Evolutionary conservation across 2,329 filamentous ascomycete genomes (phyloP).

Genomic region (Tolypocladium endophyticum): DNA sequence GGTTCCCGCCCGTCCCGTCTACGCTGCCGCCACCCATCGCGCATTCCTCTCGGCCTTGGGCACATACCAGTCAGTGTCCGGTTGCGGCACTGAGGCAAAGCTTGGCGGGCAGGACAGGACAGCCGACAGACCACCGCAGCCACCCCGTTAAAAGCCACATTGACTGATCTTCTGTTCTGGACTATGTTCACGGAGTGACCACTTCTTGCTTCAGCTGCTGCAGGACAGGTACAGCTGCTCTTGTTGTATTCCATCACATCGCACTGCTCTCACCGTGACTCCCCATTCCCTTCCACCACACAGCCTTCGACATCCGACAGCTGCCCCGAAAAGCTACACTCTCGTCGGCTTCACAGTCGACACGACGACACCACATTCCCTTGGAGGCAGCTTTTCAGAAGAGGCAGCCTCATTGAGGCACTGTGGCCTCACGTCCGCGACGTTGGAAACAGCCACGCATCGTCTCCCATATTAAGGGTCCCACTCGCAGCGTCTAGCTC

Average conservation of each 20-base stretch:
- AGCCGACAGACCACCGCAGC: neutral
- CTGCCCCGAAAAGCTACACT: neutral
- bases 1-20: neutral
- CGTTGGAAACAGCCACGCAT: neutral
- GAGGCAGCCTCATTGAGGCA: neutral
- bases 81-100: neutral
- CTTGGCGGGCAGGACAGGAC: no score
- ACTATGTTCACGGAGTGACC: neutral
- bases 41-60: neutral
- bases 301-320: neutral
- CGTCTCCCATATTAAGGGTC: neutral
- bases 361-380: neutral
- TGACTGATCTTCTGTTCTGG: neutral
- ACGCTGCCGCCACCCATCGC: neutral
- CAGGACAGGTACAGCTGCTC: neutral
- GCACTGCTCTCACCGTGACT: neutral
- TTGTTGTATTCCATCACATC: neutral
- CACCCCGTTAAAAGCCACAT: neutral
- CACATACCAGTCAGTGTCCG: neutral
- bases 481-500: neutral
- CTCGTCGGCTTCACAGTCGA: neutral
- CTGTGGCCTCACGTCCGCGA: neutral
- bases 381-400: neutral
- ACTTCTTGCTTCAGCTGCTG: neutral
- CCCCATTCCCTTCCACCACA: neutral